Percentiles rank a stretch among this genome's conserved stretches.
phyloP scores from a whole-genome alignment of 768 basidiomycete species.

The Cantharellus cinnabarinus region DNA sequence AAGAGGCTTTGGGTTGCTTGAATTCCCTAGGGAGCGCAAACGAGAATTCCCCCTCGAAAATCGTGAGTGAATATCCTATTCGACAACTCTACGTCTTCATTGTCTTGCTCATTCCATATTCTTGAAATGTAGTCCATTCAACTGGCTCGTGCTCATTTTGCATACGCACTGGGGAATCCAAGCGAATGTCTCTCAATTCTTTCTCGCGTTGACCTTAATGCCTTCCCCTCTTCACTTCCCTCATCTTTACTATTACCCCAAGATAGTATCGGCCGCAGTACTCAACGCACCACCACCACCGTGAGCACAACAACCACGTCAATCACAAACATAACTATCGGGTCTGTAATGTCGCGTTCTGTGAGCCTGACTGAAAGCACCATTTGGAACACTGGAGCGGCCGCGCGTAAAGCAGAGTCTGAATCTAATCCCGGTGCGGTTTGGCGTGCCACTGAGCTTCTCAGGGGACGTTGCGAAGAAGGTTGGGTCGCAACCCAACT shows the following conservation, averaged over 20 bases:
- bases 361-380: constrained; percentile 8
- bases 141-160: constrained; percentile 56
- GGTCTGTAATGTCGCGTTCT: constrained; percentile 7
- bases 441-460: constrained; percentile 52
- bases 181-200: constrained; percentile 42
- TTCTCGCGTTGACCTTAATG: constrained; percentile 29
- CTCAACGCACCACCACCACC: neutral
- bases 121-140: constrained; percentile 32
- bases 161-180: constrained; percentile 52
- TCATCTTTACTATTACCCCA: neutral
- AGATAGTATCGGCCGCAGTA: neutral
- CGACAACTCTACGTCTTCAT: neutral
- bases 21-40: constrained; percentile 21
- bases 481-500: constrained; percentile 23
- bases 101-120: neutral
- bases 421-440: constrained; percentile 49
- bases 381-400: constrained; percentile 4
- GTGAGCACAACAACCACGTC: neutral
- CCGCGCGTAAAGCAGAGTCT: constrained; percentile 7
- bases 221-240: neutral
- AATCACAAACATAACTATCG: constrained; percentile 2
- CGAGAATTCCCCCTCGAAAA: neutral
- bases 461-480: constrained; percentile 60
- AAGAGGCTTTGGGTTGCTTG: constrained; percentile 37
- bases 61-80: neutral